Evolutionary conservation across 2,329 filamentous ascomycete species (phyloP), one percentile per base, ranked within the genome.

Genomic region (Thielaviopsis cerberus): DNA sequence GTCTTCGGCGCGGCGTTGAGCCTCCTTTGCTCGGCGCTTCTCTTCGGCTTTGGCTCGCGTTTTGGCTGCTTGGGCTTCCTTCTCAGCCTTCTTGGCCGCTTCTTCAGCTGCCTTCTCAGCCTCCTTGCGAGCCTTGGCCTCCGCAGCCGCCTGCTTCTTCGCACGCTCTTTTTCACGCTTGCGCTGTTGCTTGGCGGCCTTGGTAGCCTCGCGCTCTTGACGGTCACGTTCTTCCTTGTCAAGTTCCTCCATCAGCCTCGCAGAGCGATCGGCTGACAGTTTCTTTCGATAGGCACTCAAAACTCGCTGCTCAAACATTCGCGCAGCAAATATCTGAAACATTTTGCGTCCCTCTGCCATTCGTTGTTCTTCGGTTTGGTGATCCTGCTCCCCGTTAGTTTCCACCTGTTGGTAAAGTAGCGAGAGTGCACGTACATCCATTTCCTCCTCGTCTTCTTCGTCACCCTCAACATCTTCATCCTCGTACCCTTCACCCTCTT

Each of bases 301-400:
- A 23, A 98, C 92, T 62, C 92, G 80, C 70, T 98, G 92, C 73
- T 98, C 92, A 70, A 98, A 98, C 92, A 98, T 98, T 62, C 92
- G 83, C 59, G 92, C 92, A 61, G 92, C 92, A 70, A 98, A 98
- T 69, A 98, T 97, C 70, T 98, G 92, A 69, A 98, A 98, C 92
- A 98, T 98, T 64, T 91, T 80, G 59, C 92, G 82, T 61, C 92
- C 92, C 75, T 98, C 92, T 69, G 97, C 90, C 92, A 98, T 97
- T 62, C 92, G 86, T 74, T 97, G 90, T 73, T 95, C 88, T 74
- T 97, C 91, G 55, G 89, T 96, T 88, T 97, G 92, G 63, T 85
- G 82, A 68, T 94, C 90, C 91, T 97, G 55, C 7, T 50, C 11
- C 10, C 4, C 37, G 72, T 79, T 83, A 52, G 45, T 57, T 17